Evolutionary conservation across 2,329 filamentous ascomycete species (phyloP), one percentile per base, ranked within the genome.

Genomic region (Berkeleyomyces basicola): DNA sequence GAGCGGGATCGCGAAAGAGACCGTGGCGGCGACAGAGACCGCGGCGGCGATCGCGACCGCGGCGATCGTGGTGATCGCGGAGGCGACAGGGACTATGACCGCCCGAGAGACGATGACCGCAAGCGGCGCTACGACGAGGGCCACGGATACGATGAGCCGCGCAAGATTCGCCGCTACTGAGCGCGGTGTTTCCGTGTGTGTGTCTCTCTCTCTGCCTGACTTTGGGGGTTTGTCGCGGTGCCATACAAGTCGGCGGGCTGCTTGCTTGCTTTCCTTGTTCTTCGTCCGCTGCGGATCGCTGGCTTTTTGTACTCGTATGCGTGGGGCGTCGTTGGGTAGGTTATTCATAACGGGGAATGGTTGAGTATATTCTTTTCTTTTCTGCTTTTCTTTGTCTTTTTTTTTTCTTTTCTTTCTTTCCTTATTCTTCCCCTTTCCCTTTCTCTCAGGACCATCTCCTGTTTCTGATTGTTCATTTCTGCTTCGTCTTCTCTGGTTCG

Each of bases 91-190:
- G 76, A 79, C 69, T 77, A 76, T 71, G 82, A 84, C 71, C 74
- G 79, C 67, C 78, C 78, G 63, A 75, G 78, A 66, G 80, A 82
- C 61, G 81, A 83, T 67, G 80, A 82, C 67, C 78, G 75, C 73
- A 74, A 82, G 71, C 81, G 88, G 78, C 82, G 85, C 71, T 79
- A 84, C 61, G 90, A 87, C 73, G 90, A 95, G 61, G 87, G 86
- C 70, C 84, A 85, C 71, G 81, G 82, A 67, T 86, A 91, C 75
- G 90, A 96, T 70, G 91, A 96, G 73, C 81, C 83, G 59, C 74
- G 81, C 64, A 86, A 86, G 73, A 71, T 85, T 66, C 82, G 83
- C 67, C 81, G 83, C 67, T 86, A 86, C 74, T 84, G 37, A 46
- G 40, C 40, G 46, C 23, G 10, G 37, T 53, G 1, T 16, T 61